phyloP scores from a whole-genome alignment of 805 yeast species.

The Schizosaccharomyces octosporus region DNA sequence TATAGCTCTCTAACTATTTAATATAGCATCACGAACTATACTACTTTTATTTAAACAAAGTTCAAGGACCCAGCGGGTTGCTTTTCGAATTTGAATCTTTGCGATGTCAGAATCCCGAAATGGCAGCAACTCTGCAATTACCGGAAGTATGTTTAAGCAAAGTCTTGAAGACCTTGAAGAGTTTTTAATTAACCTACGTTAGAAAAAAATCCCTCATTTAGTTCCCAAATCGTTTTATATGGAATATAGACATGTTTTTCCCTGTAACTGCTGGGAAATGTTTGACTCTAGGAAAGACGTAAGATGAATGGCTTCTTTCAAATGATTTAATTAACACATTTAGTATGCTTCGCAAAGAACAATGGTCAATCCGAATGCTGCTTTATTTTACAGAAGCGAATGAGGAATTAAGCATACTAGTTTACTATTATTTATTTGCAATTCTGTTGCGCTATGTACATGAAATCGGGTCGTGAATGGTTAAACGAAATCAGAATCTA shows the following conservation, averaged over 20 bases:
- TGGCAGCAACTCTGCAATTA: neutral
- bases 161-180: neutral
- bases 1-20: neutral
- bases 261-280: constrained; percentile 12
- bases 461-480: no score
- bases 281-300: constrained; percentile 9
- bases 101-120: neutral
- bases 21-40: constrained; percentile 10
- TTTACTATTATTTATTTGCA: no score
- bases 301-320: neutral
- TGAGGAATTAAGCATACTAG: neutral
- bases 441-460: no score
- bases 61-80: constrained; percentile 9
- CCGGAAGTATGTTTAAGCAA: neutral
- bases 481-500: no score
- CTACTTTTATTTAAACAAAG: constrained; percentile 10
- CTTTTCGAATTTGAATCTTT: constrained; percentile 11
- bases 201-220: constrained; percentile 2
- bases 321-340: neutral
- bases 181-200: neutral
- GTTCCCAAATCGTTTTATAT: constrained; percentile 13
- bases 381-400: neutral
- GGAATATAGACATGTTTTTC: constrained; percentile 12
- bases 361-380: neutral
- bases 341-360: neutral